Conservation (phyloP, 805 yeast species). For the Isabelozyma gotoi region DNA sequence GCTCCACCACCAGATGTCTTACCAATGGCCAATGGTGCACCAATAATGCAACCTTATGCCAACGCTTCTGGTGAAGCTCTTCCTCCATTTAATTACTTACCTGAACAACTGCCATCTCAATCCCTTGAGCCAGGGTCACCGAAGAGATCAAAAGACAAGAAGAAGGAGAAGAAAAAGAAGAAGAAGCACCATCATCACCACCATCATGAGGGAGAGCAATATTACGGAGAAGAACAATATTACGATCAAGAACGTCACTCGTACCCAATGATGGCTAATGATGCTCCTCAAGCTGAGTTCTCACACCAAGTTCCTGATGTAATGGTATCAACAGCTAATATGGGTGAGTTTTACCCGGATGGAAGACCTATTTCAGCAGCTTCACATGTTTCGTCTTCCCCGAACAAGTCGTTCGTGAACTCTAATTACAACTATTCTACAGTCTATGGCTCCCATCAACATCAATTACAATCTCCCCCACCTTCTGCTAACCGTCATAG, state of each 20-base stretch:
- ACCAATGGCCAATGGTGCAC: no score
- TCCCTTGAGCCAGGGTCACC: constrained; percentile 1
- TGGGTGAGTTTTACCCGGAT: not conserved
- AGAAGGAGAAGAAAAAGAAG: constrained; percentile 6
- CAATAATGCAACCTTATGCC: no score
- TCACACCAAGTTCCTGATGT: not conserved
- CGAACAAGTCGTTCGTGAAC: not conserved
- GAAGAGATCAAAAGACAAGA: constrained; percentile 1
- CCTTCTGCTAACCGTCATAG: not conserved
- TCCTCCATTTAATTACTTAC: not conserved
- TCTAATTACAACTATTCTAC: not conserved
- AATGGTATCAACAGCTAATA: not conserved
- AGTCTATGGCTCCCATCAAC: not conserved
- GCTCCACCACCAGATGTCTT: constrained; percentile 5
- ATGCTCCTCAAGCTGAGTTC: not conserved
- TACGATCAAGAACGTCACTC: not conserved
- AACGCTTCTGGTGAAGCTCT: no score
- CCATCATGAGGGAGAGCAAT: not conserved
- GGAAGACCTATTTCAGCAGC: not conserved
- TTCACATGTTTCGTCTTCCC: not conserved
- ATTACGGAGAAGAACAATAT: no score
- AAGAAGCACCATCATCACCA: constrained; percentile 1
- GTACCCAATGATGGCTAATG: not conserved
- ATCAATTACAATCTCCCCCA: not conserved
- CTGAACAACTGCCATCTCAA: not conserved